A percentile compares a stretch with the other conserved stretches of the same genome.
Evolutionary conservation across 805 yeast genomes (phyloP).

Genomic region (Scheffersomyces ergatensis): DNA sequence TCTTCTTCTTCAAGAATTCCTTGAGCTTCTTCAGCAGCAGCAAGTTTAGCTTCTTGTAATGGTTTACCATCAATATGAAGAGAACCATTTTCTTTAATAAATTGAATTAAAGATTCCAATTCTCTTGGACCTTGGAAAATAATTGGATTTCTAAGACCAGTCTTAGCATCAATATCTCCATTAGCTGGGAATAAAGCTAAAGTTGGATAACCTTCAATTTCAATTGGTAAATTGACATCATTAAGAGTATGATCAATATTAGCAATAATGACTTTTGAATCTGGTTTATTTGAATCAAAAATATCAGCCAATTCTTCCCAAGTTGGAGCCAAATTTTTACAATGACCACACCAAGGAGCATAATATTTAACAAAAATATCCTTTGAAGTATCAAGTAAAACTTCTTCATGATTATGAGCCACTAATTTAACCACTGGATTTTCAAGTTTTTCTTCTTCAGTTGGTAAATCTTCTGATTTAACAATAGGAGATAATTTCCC

Average conservation of each 20-base stretch:
- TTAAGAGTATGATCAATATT: slow-evolving; percentile 87
- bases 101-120: slow-evolving; percentile 64
- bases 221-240: slow-evolving; percentile 69
- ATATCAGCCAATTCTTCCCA: slow-evolving; percentile 83
- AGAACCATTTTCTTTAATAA: slow-evolving; percentile 69
- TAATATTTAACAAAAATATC: slow-evolving; percentile 87
- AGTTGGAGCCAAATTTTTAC: slow-evolving; percentile 85
- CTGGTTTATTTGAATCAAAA: slow-evolving; percentile 50
- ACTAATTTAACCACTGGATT: slow-evolving; percentile 73
- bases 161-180: slow-evolving; percentile 38
- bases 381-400: slow-evolving; percentile 55
- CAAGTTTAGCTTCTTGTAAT: slow-evolving; percentile 24
- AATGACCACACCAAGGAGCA: slow-evolving; percentile 98
- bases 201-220: slow-evolving; percentile 90
- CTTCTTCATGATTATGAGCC: slow-evolving; percentile 74
- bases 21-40: slow-evolving; percentile 23
- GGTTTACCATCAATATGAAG: slow-evolving; percentile 54
- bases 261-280: slow-evolving; percentile 66
- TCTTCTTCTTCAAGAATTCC: slow-evolving; percentile 4
- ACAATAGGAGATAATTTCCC: slow-evolving; percentile 71
- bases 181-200: slow-evolving; percentile 84
- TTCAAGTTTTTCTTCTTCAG: slow-evolving; percentile 59
- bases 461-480: slow-evolving; percentile 87
- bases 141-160: slow-evolving; percentile 52
- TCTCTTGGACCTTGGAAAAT: slow-evolving; percentile 71